phyloP scores from a whole-genome alignment of 208 protist genomes.

The Trypanosoma scelopori region DNA sequence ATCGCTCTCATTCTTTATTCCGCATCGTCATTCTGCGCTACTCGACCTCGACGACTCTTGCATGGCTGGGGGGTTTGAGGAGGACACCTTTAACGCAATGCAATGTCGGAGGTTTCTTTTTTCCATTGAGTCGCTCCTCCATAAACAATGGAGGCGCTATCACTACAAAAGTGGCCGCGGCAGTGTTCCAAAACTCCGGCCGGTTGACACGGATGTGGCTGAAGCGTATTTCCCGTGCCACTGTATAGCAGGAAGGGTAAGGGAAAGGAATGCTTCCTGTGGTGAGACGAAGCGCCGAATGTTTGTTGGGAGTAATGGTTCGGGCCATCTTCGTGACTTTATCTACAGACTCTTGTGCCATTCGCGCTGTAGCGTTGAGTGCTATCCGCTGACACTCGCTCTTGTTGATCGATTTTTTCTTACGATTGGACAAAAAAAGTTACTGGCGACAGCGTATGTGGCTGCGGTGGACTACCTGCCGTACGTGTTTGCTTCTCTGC shows the following conservation, averaged over 20 bases:
- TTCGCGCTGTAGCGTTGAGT: slow-evolving; percentile 22
- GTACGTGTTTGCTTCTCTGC: slow-evolving; percentile 13
- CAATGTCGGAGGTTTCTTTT: slow-evolving; percentile 21
- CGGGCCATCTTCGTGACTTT: slow-evolving; percentile 19
- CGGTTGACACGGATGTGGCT: background rate
- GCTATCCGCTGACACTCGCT: slow-evolving; percentile 21
- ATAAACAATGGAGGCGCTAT: slow-evolving; percentile 16
- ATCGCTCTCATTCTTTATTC: slow-evolving; percentile 5
- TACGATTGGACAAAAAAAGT: background rate
- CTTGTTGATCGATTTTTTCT: slow-evolving; percentile 20
- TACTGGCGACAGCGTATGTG: slow-evolving; percentile 5
- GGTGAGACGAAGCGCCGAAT: background rate
- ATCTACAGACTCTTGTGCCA: slow-evolving; percentile 26
- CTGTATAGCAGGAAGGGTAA: background rate
- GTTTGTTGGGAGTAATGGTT: slow-evolving; percentile 3
- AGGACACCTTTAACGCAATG: slow-evolving; percentile 3
- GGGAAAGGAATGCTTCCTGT: background rate
- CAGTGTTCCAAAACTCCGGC: background rate
- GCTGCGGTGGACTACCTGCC: slow-evolving; percentile 2
- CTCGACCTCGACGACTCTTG: background rate
- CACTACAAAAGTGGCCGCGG: background rate
- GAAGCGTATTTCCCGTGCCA: background rate
- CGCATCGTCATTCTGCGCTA: background rate
- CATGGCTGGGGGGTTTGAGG: background rate
- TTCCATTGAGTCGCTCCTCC: slow-evolving; percentile 17